Percentiles rank a stretch among this genome's conserved stretches.
Conservation (phyloP, 257 asterid genomes). For the Euphrasia confusa region DNA sequence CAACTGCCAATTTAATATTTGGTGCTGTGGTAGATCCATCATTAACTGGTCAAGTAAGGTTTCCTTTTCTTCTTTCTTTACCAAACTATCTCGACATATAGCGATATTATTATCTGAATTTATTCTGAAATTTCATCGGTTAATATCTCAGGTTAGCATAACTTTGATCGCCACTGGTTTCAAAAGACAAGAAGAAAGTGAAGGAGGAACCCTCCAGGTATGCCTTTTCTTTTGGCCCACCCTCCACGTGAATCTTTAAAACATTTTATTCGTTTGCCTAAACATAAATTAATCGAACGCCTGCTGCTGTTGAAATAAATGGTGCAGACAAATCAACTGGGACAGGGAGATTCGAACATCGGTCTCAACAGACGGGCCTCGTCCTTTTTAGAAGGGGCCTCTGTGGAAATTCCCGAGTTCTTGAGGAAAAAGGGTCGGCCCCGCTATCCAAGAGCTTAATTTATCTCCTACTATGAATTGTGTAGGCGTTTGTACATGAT, state of each 20-base stretch:
- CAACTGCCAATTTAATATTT: constrained; percentile 91
- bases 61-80: constrained; percentile 9
- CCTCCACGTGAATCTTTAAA: background rate
- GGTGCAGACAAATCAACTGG: constrained; percentile 55
- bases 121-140: background rate
- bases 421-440: constrained; percentile 87
- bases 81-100: no score
- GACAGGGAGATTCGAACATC: constrained; percentile 49
- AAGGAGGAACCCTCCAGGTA: constrained; percentile 74
- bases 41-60: constrained; percentile 85
- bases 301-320: background rate
- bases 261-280: background rate
- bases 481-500: constrained; percentile 30
- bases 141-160: constrained; percentile 69
- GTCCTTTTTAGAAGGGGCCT: constrained; percentile 63
- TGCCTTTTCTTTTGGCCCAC: background rate
- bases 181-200: constrained; percentile 92
- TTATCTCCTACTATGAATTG: background rate
- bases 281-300: background rate
- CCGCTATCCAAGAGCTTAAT: constrained; percentile 80
- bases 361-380: constrained; percentile 65
- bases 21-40: constrained; percentile 97
- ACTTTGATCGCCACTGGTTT: constrained; percentile 98
- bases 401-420: constrained; percentile 88
- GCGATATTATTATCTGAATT: no score